These are phyloP conservation scores for Claviceps africana DNA, from an alignment of 2,329 filamentous ascomycete species.

Conservation along the genomic window DNA sequence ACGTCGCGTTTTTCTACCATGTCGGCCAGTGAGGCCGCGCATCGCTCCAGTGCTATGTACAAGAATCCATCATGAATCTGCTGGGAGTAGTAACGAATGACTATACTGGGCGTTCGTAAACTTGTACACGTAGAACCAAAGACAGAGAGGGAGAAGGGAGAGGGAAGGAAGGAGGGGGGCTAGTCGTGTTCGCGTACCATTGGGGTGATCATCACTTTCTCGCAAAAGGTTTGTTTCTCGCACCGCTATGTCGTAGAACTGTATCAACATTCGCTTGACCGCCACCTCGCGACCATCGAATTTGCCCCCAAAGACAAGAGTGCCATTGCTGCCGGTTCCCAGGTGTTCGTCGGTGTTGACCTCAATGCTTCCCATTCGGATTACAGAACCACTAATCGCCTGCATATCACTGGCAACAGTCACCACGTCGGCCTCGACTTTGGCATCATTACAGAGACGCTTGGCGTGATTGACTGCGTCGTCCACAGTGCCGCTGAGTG, in stretches of 20 bases:
- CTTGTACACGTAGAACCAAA: neutral
- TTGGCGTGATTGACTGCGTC: slow-evolving; percentile 47
- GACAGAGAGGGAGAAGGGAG: neutral
- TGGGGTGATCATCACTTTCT: slow-evolving; percentile 89
- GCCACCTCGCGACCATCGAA: slow-evolving; percentile 90
- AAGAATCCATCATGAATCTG: slow-evolving; percentile 80
- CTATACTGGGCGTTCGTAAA: slow-evolving; percentile 25
- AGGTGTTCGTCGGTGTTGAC: slow-evolving; percentile 50
- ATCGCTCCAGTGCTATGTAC: slow-evolving; percentile 91
- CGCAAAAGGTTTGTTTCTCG: slow-evolving; percentile 83
- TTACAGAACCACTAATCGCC: slow-evolving; percentile 43
- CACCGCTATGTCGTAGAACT: slow-evolving; percentile 89
- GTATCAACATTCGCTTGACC: slow-evolving; percentile 90
- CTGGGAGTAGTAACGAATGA: slow-evolving; percentile 92
- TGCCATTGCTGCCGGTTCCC: slow-evolving; percentile 86
- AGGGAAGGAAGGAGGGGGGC: neutral
- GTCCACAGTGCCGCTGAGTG: slow-evolving; percentile 36
- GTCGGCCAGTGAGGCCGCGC: slow-evolving; percentile 84
- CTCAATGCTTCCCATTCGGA: slow-evolving; percentile 49
- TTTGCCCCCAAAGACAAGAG: slow-evolving; percentile 84
- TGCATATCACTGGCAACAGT: slow-evolving; percentile 44
- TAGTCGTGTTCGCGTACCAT: slow-evolving; percentile 35
- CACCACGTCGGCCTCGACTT: slow-evolving; percentile 47
- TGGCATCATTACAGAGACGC: slow-evolving; percentile 37
- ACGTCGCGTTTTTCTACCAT: slow-evolving; percentile 63